Evolutionary conservation across 192 early-diverging fungal species (phyloP).

Genomic region (Cladochytrium replicatum): DNA sequence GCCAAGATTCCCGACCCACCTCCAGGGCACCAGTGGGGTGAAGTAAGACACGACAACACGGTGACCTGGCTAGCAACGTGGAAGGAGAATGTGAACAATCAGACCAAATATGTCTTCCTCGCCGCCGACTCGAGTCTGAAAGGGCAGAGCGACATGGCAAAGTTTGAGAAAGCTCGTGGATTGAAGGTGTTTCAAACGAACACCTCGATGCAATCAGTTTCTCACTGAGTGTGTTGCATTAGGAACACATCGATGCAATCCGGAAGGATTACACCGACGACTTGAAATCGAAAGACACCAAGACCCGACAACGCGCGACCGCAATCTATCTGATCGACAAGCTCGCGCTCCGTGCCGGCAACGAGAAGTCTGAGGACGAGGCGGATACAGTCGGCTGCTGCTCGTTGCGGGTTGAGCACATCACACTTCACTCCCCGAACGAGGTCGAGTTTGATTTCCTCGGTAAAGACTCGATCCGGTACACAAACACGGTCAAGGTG

Average conservation of each 20-base stretch:
- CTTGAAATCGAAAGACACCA: slow-evolving; percentile 70
- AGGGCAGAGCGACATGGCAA: slow-evolving; percentile 88
- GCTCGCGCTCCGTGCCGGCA: slow-evolving; percentile 90
- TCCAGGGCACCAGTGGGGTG: slow-evolving; percentile 79
- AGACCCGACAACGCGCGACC: slow-evolving; percentile 79
- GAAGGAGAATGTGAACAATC: slow-evolving; percentile 96
- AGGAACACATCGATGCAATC: slow-evolving; percentile 65
- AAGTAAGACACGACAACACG: slow-evolving; percentile 77
- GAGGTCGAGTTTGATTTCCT: slow-evolving; percentile 89
- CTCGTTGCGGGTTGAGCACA: slow-evolving; percentile 87
- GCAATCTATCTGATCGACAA: slow-evolving; percentile 94
- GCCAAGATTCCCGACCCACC: slow-evolving; percentile 74
- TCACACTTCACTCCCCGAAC: slow-evolving; percentile 73
- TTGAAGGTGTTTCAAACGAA: slow-evolving; percentile 54
- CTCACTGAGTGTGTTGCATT: not conserved
- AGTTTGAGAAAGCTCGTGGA: slow-evolving; percentile 90
- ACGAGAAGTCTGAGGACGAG: slow-evolving; percentile 95
- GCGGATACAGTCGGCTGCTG: slow-evolving; percentile 99
- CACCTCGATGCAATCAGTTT: not conserved
- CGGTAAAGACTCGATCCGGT: slow-evolving; percentile 97
- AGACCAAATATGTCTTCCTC: slow-evolving; percentile 90
- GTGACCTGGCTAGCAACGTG: slow-evolving; percentile 96
- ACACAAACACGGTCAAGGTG: slow-evolving; percentile 73
- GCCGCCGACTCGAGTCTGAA: slow-evolving; percentile 89
- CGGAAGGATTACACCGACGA: slow-evolving; percentile 68